Evolutionary conservation across 2,329 filamentous ascomycete genomes (phyloP).

Genomic region (Triangularia verruculosa): DNA sequence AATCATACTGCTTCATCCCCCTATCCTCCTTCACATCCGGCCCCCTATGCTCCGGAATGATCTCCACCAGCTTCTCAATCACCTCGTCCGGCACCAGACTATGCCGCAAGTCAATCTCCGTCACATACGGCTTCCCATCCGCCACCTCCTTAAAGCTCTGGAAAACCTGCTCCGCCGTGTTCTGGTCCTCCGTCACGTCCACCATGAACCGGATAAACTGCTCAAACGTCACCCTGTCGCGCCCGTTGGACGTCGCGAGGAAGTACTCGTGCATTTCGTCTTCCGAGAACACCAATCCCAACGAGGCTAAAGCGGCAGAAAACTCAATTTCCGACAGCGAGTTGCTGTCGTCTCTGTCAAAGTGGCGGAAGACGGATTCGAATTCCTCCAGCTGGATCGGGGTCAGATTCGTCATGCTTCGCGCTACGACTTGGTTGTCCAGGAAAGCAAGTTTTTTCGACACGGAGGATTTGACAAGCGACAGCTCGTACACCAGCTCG

Average conservation of each 20-base stretch:
- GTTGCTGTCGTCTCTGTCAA: conserved; percentile 90
- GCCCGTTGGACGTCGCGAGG: conserved; percentile 75
- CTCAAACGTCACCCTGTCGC: conserved; percentile 86
- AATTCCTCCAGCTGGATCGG: conserved; percentile 98
- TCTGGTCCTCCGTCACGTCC: conserved; percentile 96
- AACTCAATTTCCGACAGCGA: conserved; percentile 91
- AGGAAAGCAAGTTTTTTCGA: conserved; percentile 95
- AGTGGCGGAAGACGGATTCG: conserved; percentile 96
- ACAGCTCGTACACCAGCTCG: conserved; percentile 89
- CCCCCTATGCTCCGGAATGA: conserved; percentile 80
- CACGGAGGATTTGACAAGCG: conserved; percentile 85
- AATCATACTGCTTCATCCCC: conserved; percentile 85
- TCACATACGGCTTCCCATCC: conserved; percentile 98
- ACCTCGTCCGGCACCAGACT: conserved; percentile 95
- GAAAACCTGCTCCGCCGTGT: conserved; percentile 97
- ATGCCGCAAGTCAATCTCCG: conserved; percentile 93
- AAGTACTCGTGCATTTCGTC: conserved; percentile 98
- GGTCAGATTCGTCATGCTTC: conserved; percentile 97
- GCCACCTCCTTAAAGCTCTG: conserved; percentile 97
- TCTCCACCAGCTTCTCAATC: conserved; percentile 84
- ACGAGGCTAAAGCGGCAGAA: conserved; percentile 87
- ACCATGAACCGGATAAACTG: conserved; percentile 99
- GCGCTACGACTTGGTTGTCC: conserved; percentile 96
- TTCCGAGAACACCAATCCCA: conserved; percentile 94
- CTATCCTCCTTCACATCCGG: conserved; percentile 84